phyloP scores from a whole-genome alignment of 2,329 filamentous ascomycete species.

The Penicillium sp. region DNA sequence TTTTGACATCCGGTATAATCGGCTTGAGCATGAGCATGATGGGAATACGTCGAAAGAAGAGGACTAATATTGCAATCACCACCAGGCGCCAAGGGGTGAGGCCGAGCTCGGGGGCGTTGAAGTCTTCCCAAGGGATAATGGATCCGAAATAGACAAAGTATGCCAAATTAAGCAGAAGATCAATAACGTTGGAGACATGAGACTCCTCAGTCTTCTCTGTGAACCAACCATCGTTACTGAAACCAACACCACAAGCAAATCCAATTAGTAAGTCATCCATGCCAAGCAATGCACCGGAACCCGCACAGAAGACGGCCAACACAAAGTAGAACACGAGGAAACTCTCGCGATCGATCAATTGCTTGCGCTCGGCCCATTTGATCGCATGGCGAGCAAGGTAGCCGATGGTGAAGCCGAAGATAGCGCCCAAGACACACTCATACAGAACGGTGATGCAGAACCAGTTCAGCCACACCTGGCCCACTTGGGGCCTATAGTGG shows the following conservation, averaged over 20 bases:
- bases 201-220: slow-evolving; percentile 97
- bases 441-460: slow-evolving; percentile 87
- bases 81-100: slow-evolving; percentile 84
- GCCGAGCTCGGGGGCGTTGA: slow-evolving; percentile 72
- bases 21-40: slow-evolving; percentile 92
- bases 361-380: slow-evolving; percentile 77
- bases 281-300: slow-evolving; percentile 85
- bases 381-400: slow-evolving; percentile 90
- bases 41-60: slow-evolving; percentile 93
- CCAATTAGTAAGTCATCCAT: slow-evolving; percentile 92
- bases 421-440: slow-evolving; percentile 88
- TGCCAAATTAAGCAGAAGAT: slow-evolving; percentile 90
- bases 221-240: slow-evolving; percentile 99
- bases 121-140: slow-evolving; percentile 94
- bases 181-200: slow-evolving; percentile 98
- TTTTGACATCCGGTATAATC: slow-evolving; percentile 93
- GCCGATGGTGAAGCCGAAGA: slow-evolving; percentile 84
- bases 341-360: slow-evolving; percentile 91
- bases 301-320: slow-evolving; percentile 90
- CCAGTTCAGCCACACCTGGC: slow-evolving; percentile 77
- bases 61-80: slow-evolving; percentile 89
- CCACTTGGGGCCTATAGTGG: slow-evolving; percentile 68
- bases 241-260: slow-evolving; percentile 94
- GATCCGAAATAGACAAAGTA: slow-evolving; percentile 98
- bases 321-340: slow-evolving; percentile 99